Percentiles rank a stretch among this genome's conserved stretches.
These are phyloP conservation scores for Backusella sp. DNA, from an alignment of 192 early-diverging fungal species.

Conservation along the genomic window DNA sequence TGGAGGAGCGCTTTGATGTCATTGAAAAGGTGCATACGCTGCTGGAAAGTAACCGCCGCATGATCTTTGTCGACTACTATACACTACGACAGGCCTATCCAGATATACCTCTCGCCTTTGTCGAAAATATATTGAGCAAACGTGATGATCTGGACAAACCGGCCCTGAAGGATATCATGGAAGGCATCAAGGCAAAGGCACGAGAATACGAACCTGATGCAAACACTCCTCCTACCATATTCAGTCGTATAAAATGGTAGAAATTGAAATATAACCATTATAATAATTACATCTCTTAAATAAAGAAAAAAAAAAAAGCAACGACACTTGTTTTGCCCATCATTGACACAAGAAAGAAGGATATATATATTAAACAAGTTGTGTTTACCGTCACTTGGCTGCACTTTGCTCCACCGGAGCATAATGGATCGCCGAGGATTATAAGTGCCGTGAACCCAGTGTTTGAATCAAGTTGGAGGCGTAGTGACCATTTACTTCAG, in stretches of 20 bases:
- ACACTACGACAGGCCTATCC: constrained; percentile 86
- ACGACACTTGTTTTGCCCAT: no score
- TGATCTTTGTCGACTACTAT: constrained; percentile 93
- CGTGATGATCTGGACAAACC: constrained; percentile 91
- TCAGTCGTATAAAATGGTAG: constrained; percentile 55
- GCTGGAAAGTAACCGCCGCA: constrained; percentile 75
- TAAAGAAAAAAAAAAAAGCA: not conserved
- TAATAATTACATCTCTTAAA: not conserved
- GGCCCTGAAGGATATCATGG: constrained; percentile 84
- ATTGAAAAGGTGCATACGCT: constrained; percentile 80
- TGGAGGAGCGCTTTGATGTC: constrained; percentile 78
- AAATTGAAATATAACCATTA: not conserved
- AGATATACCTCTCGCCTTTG: constrained; percentile 85
- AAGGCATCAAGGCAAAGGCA: constrained; percentile 68
- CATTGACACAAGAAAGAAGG: no score
- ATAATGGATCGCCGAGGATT: no score
- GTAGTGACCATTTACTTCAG: no score
- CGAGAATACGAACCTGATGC: constrained; percentile 55
- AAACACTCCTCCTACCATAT: constrained; percentile 50
- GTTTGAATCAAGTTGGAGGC: no score
- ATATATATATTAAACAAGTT: no score
- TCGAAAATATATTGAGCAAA: constrained; percentile 87
- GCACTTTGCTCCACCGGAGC: no score
- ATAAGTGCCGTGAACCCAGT: no score
- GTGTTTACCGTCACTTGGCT: no score